A percentile compares a stretch with the other conserved stretches of the same genome.
Evolutionary conservation across 1,284 basidiomycete genomes (phyloP).

Genomic region (Ustilago bromivora): DNA sequence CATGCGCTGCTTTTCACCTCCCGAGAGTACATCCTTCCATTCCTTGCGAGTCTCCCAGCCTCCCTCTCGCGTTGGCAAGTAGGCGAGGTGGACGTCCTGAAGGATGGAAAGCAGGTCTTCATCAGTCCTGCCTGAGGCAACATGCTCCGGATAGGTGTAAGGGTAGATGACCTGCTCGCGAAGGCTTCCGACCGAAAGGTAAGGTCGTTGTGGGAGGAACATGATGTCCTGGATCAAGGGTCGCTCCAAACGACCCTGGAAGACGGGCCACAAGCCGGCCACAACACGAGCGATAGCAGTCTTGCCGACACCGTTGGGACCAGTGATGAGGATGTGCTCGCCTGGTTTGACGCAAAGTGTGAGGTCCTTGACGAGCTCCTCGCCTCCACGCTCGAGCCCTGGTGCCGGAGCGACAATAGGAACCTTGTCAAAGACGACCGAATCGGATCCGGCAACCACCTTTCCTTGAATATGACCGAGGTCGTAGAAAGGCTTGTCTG

Average conservation of each 20-base stretch:
- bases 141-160: constrained; percentile 64
- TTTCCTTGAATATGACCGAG: constrained; percentile 71
- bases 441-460: constrained; percentile 32
- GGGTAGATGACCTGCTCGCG: constrained; percentile 80
- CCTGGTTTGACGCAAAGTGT: constrained; percentile 79
- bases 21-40: constrained; percentile 81
- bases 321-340: constrained; percentile 93
- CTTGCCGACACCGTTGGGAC: constrained; percentile 85
- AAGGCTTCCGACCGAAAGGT: constrained; percentile 86
- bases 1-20: constrained; percentile 87
- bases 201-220: constrained; percentile 91
- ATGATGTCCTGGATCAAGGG: constrained; percentile 75
- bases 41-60: constrained; percentile 83
- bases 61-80: constrained; percentile 87
- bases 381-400: constrained; percentile 73
- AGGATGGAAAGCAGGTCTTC: constrained; percentile 81
- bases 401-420: constrained; percentile 80
- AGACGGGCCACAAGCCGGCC: constrained; percentile 84
- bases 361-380: constrained; percentile 80
- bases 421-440: constrained; percentile 71
- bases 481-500: constrained; percentile 64
- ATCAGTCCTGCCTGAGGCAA: constrained; percentile 74
- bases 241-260: constrained; percentile 69
- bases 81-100: constrained; percentile 83
- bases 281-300: constrained; percentile 90